Evolutionary conservation across 1,139 yeast species (phyloP).

Genomic region (Yamadazyma mexicana): DNA sequence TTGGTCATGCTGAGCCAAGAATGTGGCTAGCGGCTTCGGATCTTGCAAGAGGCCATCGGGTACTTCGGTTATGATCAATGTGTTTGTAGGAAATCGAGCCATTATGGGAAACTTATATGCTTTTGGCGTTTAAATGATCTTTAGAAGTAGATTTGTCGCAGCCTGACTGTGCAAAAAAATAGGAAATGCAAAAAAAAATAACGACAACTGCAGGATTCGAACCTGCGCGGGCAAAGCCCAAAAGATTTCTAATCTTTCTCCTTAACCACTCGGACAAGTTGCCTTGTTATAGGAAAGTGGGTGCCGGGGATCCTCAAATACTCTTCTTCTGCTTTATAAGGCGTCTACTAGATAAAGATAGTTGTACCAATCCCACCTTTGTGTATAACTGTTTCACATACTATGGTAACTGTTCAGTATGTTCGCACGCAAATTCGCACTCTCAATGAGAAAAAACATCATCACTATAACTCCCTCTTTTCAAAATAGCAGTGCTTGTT

Average conservation of each 20-base stretch:
- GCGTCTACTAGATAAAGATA: no score
- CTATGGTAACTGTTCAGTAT: no score
- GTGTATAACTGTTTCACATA: no score
- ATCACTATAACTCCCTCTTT: no score
- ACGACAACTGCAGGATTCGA: constrained; percentile 88
- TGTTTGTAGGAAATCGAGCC: constrained; percentile 33
- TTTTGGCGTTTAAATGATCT: neutral
- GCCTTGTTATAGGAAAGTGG: no score
- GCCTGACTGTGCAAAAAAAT: neutral
- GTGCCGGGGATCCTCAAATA: no score
- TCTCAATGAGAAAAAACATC: no score
- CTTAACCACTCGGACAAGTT: constrained; percentile 59
- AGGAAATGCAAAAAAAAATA: constrained; percentile 26
- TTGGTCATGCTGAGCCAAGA: constrained; percentile 24
- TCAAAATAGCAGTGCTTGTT: no score
- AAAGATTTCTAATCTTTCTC: constrained; percentile 53
- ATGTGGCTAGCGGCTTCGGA: constrained; percentile 26
- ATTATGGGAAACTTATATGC: constrained; percentile 1
- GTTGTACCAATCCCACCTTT: no score
- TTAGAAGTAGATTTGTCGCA: no score
- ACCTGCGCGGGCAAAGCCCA: constrained; percentile 81
- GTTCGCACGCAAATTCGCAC: no score
- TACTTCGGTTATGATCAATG: constrained; percentile 40
- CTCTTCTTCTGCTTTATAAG: no score
- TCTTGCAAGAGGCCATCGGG: constrained; percentile 21